These are phyloP conservation scores for Cryptococcus hybrid DNA, from an alignment of 1,284 basidiomycete species.

Conservation along the genomic window DNA sequence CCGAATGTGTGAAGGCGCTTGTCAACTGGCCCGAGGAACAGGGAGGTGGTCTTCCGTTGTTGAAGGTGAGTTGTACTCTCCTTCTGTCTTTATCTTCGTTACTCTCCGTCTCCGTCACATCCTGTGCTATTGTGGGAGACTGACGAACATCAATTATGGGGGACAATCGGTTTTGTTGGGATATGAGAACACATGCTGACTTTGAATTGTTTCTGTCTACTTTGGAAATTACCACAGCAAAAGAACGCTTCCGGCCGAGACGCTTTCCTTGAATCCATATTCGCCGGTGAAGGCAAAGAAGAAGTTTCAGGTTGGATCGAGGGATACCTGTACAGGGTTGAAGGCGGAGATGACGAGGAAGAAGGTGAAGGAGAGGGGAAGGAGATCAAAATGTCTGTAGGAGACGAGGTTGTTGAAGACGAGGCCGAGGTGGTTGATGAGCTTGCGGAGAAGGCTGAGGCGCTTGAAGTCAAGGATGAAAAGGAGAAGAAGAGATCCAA, in stretches of 20 bases:
- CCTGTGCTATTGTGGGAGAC: background rate
- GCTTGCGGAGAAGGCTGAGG: slow-evolving; percentile 26
- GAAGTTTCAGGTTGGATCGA: slow-evolving; percentile 51
- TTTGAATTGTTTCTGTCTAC: background rate
- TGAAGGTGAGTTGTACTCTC: slow-evolving; percentile 38
- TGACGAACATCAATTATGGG: background rate
- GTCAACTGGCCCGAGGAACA: slow-evolving; percentile 52
- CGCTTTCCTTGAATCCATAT: slow-evolving; percentile 46
- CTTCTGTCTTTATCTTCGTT: background rate
- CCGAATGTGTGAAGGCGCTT: slow-evolving; percentile 64
- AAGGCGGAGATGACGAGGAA: slow-evolving; percentile 33
- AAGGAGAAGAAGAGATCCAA: background rate
- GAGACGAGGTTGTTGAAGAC: slow-evolving; percentile 22
- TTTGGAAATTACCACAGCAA: slow-evolving; percentile 25
- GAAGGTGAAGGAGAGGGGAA: slow-evolving; percentile 17
- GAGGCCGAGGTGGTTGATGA: slow-evolving; percentile 26
- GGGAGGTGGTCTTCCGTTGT: slow-evolving; percentile 43
- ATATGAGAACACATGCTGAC: background rate
- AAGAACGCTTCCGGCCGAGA: slow-evolving; percentile 42
- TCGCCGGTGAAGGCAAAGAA: slow-evolving; percentile 50
- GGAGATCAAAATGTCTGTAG: slow-evolving; percentile 19
- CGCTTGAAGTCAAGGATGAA: slow-evolving; percentile 14
- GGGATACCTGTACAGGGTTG: slow-evolving; percentile 42
- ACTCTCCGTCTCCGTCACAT: background rate
- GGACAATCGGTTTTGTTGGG: background rate